These are phyloP conservation scores for Yamadazyma nakazawae DNA, from an alignment of 805 yeast species.

Conservation along the genomic window DNA sequence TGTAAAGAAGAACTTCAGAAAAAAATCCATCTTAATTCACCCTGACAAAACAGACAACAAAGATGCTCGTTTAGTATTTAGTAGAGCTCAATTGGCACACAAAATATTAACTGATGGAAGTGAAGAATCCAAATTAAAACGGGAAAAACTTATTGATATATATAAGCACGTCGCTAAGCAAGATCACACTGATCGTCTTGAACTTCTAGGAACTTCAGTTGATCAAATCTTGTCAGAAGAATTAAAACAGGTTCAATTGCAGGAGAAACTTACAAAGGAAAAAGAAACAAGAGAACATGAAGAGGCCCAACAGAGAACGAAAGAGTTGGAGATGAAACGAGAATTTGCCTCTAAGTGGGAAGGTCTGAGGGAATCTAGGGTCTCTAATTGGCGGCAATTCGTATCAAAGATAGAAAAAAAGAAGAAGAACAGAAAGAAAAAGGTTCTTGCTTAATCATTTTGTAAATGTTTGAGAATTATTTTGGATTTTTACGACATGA, in stretches of 20 bases:
- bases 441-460: slow-evolving; percentile 33
- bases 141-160: slow-evolving; percentile 25
- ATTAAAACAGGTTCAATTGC: slow-evolving; percentile 19
- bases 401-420: slow-evolving; percentile 45
- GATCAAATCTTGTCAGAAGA: slow-evolving; percentile 44
- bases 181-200: neutral
- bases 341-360: slow-evolving; percentile 57
- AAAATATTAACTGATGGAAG: slow-evolving; percentile 20
- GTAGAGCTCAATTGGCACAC: slow-evolving; percentile 54
- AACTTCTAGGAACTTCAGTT: slow-evolving; percentile 34
- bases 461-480: neutral
- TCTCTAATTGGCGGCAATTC: slow-evolving; percentile 57
- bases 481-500: neutral
- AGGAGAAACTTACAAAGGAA: slow-evolving; percentile 18
- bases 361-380: slow-evolving; percentile 53
- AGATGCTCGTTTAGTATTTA: slow-evolving; percentile 65
- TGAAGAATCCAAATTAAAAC: slow-evolving; percentile 13
- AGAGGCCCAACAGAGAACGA: slow-evolving; percentile 29
- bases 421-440: slow-evolving; percentile 33
- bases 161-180: slow-evolving; percentile 21
- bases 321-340: slow-evolving; percentile 40
- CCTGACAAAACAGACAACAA: slow-evolving; percentile 61
- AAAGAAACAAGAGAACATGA: slow-evolving; percentile 21
- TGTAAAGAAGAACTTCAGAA: slow-evolving; percentile 49
- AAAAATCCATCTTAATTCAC: slow-evolving; percentile 61